Percentiles rank a stretch among this genome's conserved stretches.
These are phyloP conservation scores for Apiospora phragmitis DNA, from an alignment of 2,329 filamentous ascomycete species.

Conservation along the genomic window DNA sequence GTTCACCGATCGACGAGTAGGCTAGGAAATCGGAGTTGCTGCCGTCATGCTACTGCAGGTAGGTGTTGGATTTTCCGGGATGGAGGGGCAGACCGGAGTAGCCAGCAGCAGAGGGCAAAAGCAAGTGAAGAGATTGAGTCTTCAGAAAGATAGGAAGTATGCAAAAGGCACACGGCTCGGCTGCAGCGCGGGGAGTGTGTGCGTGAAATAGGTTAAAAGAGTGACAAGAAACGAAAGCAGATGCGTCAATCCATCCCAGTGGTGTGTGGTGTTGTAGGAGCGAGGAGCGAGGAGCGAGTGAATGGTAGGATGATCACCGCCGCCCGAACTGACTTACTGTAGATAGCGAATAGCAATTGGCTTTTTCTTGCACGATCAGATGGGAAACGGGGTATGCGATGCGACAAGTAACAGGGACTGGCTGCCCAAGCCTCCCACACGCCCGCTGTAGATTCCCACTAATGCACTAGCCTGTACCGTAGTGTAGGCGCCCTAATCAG, in stretches of 20 bases:
- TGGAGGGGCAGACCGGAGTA: background rate
- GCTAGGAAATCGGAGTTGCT: background rate
- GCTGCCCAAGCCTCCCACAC: background rate
- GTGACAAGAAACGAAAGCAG: background rate
- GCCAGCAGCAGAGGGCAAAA: background rate
- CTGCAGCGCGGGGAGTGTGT: background rate
- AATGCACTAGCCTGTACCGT: background rate
- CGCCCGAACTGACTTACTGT: background rate
- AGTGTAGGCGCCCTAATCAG: background rate
- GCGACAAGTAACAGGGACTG: background rate
- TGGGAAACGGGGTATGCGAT: background rate
- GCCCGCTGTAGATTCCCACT: background rate
- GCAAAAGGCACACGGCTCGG: background rate
- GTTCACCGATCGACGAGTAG: background rate
- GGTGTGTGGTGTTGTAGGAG: background rate
- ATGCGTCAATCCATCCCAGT: background rate
- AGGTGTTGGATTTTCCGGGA: background rate
- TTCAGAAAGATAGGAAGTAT: background rate
- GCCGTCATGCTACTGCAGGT: background rate
- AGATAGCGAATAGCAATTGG: background rate
- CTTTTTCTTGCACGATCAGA: background rate
- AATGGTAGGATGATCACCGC: background rate
- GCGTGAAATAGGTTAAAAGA: background rate
- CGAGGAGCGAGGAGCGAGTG: background rate
- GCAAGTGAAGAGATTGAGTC: background rate